Evolutionary conservation across 2,329 filamentous ascomycete genomes (phyloP).

Genomic region (Ceratocystis alfenasii): DNA sequence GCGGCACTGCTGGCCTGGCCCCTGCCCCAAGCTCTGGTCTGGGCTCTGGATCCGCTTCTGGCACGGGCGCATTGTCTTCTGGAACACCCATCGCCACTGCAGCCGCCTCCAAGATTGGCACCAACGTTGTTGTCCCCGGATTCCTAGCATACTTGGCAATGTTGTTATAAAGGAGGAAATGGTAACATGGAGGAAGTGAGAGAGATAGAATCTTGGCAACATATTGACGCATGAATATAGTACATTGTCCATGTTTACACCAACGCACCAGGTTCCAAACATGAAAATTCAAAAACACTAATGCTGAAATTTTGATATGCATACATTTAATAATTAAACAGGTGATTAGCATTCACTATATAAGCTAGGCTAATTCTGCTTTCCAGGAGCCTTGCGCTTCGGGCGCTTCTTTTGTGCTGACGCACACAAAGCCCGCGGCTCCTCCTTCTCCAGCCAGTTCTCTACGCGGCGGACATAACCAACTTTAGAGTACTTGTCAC

Average conservation of each 20-base stretch:
- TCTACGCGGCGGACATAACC: conserved; percentile 57
- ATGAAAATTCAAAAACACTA: not conserved
- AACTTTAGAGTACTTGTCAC: conserved; percentile 68
- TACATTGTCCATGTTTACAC: not conserved
- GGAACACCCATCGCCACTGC: conserved; percentile 18
- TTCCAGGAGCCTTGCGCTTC: conserved; percentile 5
- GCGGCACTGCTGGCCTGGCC: conserved; percentile 18
- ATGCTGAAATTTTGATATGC: no score
- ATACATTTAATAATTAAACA: no score
- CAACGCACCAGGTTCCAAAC: not conserved
- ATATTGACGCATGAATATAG: not conserved
- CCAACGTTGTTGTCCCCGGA: conserved; percentile 10
- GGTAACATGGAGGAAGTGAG: not conserved
- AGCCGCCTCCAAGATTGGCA: conserved; percentile 14
- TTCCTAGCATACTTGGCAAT: conserved; percentile 15
- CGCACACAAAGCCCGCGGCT: conserved; percentile 32
- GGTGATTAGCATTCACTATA: not conserved
- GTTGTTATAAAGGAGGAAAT: conserved; percentile 13
- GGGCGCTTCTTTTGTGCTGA: conserved; percentile 7
- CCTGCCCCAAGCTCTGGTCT: conserved; percentile 10
- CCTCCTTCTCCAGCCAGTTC: conserved; percentile 46
- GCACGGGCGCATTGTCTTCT: not conserved
- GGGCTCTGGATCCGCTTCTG: conserved; percentile 11
- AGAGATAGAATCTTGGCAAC: not conserved
- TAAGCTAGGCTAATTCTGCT: not conserved